A percentile compares a stretch with the other conserved stretches of the same genome.
Conservation (phyloP, 1,139 yeast genomes). For the Saccharomyces hybrid region DNA sequence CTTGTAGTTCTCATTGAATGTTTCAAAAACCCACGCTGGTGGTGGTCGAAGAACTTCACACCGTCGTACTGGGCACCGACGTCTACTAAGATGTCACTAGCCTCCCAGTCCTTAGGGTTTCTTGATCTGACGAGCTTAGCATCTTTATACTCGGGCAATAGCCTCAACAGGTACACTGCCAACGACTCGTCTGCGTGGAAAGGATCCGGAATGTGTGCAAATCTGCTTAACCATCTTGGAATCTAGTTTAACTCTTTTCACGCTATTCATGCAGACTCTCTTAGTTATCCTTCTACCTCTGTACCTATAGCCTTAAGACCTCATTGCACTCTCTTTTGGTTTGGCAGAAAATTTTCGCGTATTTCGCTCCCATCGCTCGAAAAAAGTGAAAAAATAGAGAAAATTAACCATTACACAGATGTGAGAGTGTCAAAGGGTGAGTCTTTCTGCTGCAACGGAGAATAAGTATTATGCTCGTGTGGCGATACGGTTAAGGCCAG, state of each 20-base stretch:
- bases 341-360: not conserved
- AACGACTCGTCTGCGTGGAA: constrained; percentile 98
- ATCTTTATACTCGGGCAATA: constrained; percentile 60
- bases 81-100: constrained; percentile 87
- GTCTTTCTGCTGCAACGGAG: not conserved
- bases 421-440: not conserved
- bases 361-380: not conserved
- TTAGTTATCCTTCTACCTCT: not conserved
- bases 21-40: constrained; percentile 76
- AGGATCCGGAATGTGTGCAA: constrained; percentile 93
- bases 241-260: constrained; percentile 23
- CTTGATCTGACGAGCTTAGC: constrained; percentile 76
- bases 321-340: not conserved
- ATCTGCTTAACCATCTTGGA: constrained; percentile 36
- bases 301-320: not conserved
- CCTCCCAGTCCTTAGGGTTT: constrained; percentile 73
- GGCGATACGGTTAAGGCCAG: not conserved
- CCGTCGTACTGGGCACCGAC: constrained; percentile 91
- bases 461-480: no score
- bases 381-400: not conserved
- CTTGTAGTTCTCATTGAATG: constrained; percentile 48
- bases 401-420: not conserved
- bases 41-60: constrained; percentile 85
- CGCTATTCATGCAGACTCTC: constrained; percentile 9
- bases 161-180: constrained; percentile 78